Conservation (phyloP, 345 rosid species). For the Citrus sp. region DNA sequence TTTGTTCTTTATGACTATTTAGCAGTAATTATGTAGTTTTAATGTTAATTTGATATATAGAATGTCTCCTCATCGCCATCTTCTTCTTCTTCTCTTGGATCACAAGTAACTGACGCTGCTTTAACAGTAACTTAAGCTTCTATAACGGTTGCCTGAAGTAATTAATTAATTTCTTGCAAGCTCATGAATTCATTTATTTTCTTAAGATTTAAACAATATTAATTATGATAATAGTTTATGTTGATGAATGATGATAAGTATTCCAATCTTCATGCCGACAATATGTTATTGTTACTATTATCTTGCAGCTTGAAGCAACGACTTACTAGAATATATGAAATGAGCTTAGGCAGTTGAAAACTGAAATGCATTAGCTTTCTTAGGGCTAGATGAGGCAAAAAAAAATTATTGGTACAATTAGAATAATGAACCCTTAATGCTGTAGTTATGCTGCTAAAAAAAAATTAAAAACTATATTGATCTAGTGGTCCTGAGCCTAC, state of each 20-base stretch:
- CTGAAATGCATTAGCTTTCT: neutral
- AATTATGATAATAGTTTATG: neutral
- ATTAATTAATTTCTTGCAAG: neutral
- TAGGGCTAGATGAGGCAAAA: neutral
- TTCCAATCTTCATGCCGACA: neutral
- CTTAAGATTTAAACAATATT: neutral
- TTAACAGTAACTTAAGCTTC: neutral
- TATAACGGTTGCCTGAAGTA: neutral
- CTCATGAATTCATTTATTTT: neutral
- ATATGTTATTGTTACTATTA: neutral
- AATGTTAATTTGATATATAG: neutral
- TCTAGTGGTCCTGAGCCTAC: neutral
- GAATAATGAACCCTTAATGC: neutral
- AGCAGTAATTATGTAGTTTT: neutral
- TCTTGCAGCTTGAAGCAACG: conserved; percentile 13
- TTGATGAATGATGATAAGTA: neutral
- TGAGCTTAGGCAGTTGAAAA: conserved; percentile 1
- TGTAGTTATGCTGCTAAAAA: neutral
- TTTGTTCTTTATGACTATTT: neutral
- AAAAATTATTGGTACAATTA: neutral
- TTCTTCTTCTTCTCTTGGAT: neutral
- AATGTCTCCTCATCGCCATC: neutral
- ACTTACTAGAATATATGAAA: neutral
- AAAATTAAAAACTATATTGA: neutral
- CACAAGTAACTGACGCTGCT: neutral